phyloP scores from a whole-genome alignment of 2,329 filamentous ascomycete genomes.

The Fusarium chuoi region DNA sequence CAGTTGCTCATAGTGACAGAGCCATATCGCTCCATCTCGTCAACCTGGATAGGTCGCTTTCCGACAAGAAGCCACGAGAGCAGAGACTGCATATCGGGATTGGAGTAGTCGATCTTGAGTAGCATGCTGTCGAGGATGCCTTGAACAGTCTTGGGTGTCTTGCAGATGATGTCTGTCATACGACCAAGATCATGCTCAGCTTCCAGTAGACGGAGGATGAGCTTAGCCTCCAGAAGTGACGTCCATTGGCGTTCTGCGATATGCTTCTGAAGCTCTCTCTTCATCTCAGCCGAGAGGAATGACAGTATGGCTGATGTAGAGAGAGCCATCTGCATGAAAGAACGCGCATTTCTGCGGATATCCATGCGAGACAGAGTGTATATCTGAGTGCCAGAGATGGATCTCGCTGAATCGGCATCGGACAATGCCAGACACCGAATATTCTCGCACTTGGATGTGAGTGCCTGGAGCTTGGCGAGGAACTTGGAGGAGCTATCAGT shows the following conservation, averaged over 20 bases:
- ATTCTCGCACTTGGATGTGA: background rate
- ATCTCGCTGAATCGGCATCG: background rate
- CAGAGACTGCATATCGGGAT: background rate
- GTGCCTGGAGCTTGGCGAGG: background rate
- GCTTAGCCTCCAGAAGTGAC: background rate
- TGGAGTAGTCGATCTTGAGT: background rate
- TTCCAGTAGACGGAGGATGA: background rate
- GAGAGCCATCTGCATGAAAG: background rate
- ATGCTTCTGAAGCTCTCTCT: background rate
- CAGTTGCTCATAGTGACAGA: background rate
- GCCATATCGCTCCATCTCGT: background rate
- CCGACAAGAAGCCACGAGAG: background rate
- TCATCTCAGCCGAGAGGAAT: background rate
- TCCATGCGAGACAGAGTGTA: background rate
- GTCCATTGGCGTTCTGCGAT: background rate
- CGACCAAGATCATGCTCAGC: background rate
- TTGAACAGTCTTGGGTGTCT: background rate
- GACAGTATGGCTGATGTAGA: background rate
- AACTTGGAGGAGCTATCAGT: background rate
- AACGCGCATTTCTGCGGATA: background rate
- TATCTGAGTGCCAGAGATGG: background rate
- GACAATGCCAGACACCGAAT: background rate
- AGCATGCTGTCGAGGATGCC: background rate
- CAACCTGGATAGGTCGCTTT: background rate
- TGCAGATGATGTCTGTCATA: background rate